Conservation (phyloP, 139 green algal species). For the Coelastrella sp. region DNA sequence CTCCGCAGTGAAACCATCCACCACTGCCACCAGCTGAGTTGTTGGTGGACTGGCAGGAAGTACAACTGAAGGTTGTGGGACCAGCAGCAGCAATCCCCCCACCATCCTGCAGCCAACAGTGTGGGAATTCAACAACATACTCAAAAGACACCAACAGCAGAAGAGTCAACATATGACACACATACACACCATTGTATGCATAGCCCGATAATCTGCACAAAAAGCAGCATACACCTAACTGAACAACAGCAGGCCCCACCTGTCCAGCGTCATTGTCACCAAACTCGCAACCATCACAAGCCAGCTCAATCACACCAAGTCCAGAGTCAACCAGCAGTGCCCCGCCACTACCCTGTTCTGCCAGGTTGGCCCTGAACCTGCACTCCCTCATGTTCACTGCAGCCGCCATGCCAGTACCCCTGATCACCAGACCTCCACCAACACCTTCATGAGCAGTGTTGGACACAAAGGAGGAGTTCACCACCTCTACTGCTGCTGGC, state of each 20-base stretch:
- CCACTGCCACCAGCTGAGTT: constrained; percentile 12
- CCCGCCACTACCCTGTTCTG: background rate
- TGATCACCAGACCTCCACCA: background rate
- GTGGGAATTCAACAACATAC: too few relatives aligned
- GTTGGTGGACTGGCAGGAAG: background rate
- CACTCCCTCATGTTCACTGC: background rate
- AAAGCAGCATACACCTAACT: too few relatives aligned
- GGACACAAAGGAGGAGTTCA: background rate
- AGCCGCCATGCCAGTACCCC: background rate
- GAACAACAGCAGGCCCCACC: background rate
- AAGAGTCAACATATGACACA: background rate
- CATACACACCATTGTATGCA: background rate
- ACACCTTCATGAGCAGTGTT: background rate
- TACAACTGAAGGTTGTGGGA: background rate
- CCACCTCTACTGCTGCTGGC: background rate
- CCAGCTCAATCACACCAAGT: background rate
- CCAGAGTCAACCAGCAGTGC: constrained; percentile 5
- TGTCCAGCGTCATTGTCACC: background rate
- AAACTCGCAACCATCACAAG: constrained; percentile 12
- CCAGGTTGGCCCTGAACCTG: background rate
- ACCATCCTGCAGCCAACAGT: background rate
- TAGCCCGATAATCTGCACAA: too few relatives aligned
- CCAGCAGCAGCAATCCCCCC: background rate
- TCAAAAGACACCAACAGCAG: background rate
- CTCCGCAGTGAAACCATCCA: constrained; percentile 22